These are phyloP conservation scores for Metschnikowia shivogae DNA, from an alignment of 805 yeast genomes.

Conservation along the genomic window DNA sequence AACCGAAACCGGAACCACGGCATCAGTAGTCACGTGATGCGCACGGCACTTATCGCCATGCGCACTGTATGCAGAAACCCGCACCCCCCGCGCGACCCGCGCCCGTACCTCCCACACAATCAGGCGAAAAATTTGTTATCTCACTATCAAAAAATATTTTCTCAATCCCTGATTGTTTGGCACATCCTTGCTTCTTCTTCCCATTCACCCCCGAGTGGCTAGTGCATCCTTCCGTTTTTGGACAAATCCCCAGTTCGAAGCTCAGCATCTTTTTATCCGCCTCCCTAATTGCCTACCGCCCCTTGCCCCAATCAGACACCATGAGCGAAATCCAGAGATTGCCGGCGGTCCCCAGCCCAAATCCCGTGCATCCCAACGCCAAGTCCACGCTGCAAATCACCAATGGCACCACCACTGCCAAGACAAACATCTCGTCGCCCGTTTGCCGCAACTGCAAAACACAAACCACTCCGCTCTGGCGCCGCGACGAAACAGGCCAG, in stretches of 20 bases:
- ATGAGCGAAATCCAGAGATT: slow-evolving; percentile 21
- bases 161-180: background rate
- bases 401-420: slow-evolving; percentile 63
- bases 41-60: slow-evolving; percentile 2
- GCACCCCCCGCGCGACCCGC: background rate
- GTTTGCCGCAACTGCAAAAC: slow-evolving; percentile 89
- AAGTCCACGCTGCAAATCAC: slow-evolving; percentile 54
- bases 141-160: slow-evolving; percentile 5
- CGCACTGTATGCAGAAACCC: background rate
- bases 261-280: background rate
- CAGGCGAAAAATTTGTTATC: slow-evolving; percentile 7
- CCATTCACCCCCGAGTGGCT: background rate
- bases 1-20: background rate
- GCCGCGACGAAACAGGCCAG: slow-evolving; percentile 84
- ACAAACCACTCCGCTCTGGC: slow-evolving; percentile 91
- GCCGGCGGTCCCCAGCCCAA: slow-evolving; percentile 18
- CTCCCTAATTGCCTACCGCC: background rate
- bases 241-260: background rate
- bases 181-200: background rate
- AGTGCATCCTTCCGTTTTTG: background rate
- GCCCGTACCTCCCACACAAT: slow-evolving; percentile 6
- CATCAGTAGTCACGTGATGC: no score
- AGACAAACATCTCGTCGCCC: slow-evolving; percentile 59
- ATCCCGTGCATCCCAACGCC: slow-evolving; percentile 56
- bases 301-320: background rate